Evolutionary conservation across 2,329 filamentous ascomycete genomes (phyloP), one percentile per base, ranked within the genome.

Genomic region (Diplodia intermedia): DNA sequence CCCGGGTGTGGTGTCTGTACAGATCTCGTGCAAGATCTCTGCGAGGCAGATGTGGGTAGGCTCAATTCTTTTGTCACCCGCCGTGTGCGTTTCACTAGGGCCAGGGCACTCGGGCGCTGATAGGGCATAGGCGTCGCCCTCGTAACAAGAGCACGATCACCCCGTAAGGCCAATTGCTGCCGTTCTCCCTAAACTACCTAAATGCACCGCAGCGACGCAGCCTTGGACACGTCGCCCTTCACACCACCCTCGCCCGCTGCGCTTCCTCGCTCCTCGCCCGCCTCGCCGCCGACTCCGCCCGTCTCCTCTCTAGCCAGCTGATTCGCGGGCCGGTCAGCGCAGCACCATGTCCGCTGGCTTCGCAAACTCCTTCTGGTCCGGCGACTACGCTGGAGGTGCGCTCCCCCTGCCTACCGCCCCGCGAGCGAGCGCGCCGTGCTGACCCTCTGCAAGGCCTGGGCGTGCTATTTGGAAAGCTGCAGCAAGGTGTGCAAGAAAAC

Each of bases 301-400:
- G 57, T 11, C 15, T 18, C 31, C 43, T 63, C 60, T 47, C 31
- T 63, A 63, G 60, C 60, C 12, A 52, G 60, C 60, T 63, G 43
- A 52, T 63, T 52, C 60, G 60, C 60, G 60, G 23, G 62, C 62
- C 52, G 62, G 66, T 56, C 66, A 62, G 66, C 66, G 54, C 66
- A 65, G 36, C 61, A 54, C 14, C 67, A 69, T 69, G 67, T 69
- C 66, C 72, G 23, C 76, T 38, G 77, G 92, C 75, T 98, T 99
- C 82, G 90, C 93, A 73, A 93, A 94, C 82, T 97, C 94, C 62
- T 98, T 99, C 83, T 99, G 95, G 95, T 97, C 95, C 70, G 88
- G 89, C 78, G 95, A 99, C 86, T 98, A 98, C 86, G 94, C 94
- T 79, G 93, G 92, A 85, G 94, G 91, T 91, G 83, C 79, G 86